Conservation (phyloP, 2,329 filamentous ascomycete species). For the Thelonectria discophora region DNA sequence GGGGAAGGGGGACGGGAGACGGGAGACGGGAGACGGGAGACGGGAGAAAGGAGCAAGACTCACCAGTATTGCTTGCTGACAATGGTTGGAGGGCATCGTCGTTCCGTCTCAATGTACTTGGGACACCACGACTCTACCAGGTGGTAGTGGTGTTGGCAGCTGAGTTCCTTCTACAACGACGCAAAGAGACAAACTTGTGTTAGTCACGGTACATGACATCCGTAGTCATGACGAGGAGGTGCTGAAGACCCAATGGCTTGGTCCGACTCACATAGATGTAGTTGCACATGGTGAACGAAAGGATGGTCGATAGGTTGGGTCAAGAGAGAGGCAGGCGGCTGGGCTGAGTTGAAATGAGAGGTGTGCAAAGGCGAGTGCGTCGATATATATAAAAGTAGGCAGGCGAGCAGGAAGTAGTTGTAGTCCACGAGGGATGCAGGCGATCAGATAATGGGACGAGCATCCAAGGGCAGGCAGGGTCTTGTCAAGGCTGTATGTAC, state of each 20-base stretch:
- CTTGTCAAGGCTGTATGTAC: conserved; percentile 7
- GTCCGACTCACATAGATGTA: conserved; percentile 56
- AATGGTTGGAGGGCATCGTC: conserved; percentile 53
- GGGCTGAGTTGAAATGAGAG: background rate
- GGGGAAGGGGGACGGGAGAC: no score
- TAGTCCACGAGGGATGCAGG: conserved; percentile 4
- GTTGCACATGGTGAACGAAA: conserved; percentile 56
- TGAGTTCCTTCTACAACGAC: conserved; percentile 56
- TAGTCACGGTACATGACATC: conserved; percentile 23
- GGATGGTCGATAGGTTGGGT: conserved; percentile 9
- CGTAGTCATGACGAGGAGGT: background rate
- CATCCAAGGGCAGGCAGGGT: background rate
- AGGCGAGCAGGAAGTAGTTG: no score
- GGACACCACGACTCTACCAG: conserved; percentile 57
- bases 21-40: no score
- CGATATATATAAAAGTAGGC: conserved; percentile 8
- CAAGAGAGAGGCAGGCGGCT: background rate
- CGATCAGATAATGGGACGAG: conserved; percentile 14
- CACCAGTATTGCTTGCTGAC: conserved; percentile 58
- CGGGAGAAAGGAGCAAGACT: no score
- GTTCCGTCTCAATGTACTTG: conserved; percentile 56
- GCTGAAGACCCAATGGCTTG: conserved; percentile 7
- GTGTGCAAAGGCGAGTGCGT: conserved; percentile 9
- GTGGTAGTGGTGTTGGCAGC: conserved; percentile 62
- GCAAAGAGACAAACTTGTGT: conserved; percentile 7